Evolutionary conservation across 2,329 filamentous ascomycete species (phyloP).

Genomic region (Verticillium longisporum): DNA sequence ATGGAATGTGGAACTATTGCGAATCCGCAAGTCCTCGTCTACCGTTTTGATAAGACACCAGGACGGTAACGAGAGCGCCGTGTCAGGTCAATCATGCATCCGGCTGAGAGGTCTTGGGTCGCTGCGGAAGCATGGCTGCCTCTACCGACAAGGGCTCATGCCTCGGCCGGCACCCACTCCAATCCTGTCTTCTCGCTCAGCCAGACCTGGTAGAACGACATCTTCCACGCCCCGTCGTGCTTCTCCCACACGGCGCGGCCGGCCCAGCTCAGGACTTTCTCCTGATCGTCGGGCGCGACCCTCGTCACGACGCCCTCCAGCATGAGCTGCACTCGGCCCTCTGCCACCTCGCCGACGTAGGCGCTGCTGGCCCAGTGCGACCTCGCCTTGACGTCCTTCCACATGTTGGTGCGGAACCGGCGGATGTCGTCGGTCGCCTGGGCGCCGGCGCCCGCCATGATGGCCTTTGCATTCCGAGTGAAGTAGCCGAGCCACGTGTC

Average conservation of each 20-base stretch:
- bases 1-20: no score
- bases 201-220: slow-evolving; percentile 10
- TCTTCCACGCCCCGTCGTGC: slow-evolving; percentile 8
- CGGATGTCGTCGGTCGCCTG: slow-evolving; percentile 4
- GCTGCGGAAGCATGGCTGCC: no score
- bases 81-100: no score
- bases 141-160: not conserved
- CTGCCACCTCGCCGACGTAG: slow-evolving; percentile 4
- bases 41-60: no score
- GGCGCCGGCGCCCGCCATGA: slow-evolving; percentile 1
- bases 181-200: not conserved
- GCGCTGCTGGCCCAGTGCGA: slow-evolving; percentile 11
- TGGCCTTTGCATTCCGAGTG: slow-evolving; percentile 6
- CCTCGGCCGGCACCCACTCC: not conserved
- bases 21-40: no score
- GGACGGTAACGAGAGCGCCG: no score
- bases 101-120: no score
- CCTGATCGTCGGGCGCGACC: slow-evolving; percentile 5
- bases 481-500: slow-evolving; percentile 8
- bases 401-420: slow-evolving; percentile 7
- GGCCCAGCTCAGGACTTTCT: slow-evolving; percentile 8
- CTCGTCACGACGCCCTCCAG: slow-evolving; percentile 7
- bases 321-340: slow-evolving; percentile 8
- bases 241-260: slow-evolving; percentile 9
- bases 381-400: slow-evolving; percentile 6